A percentile compares a stretch with the other conserved stretches of the same genome.
Conservation (phyloP, 2,329 filamentous ascomycete genomes). For the Herpotrichia juniperi region DNA sequence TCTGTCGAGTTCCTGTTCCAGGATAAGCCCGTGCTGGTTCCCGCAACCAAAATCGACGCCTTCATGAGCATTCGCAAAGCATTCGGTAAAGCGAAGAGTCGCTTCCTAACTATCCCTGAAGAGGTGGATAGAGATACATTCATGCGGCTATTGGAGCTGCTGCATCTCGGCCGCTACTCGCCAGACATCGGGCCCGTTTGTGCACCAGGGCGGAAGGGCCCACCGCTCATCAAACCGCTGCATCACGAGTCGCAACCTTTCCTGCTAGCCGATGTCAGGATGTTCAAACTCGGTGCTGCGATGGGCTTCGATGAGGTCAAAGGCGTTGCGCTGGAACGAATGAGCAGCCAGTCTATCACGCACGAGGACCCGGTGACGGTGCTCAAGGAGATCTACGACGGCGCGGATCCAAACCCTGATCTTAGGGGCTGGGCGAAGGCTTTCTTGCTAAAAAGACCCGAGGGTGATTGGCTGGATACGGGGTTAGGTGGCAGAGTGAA, state of each 20-base stretch:
- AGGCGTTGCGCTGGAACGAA: constrained; percentile 37
- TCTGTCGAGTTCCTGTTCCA: constrained; percentile 49
- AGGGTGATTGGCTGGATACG: constrained; percentile 4
- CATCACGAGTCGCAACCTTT: constrained; percentile 11
- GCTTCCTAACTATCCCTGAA: constrained; percentile 38
- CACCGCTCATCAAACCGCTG: constrained; percentile 29
- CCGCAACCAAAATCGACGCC: constrained; percentile 30
- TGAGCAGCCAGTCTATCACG: constrained; percentile 37
- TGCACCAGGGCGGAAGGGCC: constrained; percentile 16
- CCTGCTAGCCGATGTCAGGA: constrained; percentile 28
- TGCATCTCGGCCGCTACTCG: constrained; percentile 29
- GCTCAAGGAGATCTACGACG: constrained; percentile 43
- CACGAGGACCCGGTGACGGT: constrained; percentile 44
- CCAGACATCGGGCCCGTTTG: constrained; percentile 24
- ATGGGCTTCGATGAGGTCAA: constrained; percentile 47
- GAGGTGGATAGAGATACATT: constrained; percentile 35
- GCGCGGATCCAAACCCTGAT: constrained; percentile 25
- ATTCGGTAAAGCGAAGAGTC: constrained; percentile 29
- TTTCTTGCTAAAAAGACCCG: constrained; percentile 20
- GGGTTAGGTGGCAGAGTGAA: background rate
- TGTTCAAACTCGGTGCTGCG: constrained; percentile 39
- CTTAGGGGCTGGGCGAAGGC: constrained; percentile 27
- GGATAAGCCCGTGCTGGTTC: constrained; percentile 40
- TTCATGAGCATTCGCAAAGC: constrained; percentile 37
- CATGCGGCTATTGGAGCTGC: constrained; percentile 40